These are phyloP conservation scores for Cercospora nicotianae DNA, from an alignment of 2,329 filamentous ascomycete species.

Conservation along the genomic window DNA sequence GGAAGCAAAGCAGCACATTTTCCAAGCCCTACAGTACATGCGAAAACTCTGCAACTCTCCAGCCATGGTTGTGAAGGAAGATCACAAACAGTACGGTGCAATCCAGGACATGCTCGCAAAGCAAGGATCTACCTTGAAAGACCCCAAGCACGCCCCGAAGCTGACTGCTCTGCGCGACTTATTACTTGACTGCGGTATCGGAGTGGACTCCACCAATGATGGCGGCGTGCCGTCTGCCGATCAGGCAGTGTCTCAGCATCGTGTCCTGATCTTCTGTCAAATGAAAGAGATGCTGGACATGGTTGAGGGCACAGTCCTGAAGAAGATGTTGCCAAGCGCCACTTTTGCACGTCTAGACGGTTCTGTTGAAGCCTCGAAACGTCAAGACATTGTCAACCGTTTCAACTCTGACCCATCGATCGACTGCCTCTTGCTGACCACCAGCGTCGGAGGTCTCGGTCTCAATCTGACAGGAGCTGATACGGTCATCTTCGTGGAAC, in stretches of 20 bases:
- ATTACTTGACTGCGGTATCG: constrained; percentile 97
- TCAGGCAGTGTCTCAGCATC: constrained; percentile 90
- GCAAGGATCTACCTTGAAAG: constrained; percentile 78
- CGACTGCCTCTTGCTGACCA: constrained; percentile 89
- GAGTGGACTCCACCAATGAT: constrained; percentile 55
- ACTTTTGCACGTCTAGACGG: constrained; percentile 94
- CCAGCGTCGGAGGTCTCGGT: constrained; percentile 89
- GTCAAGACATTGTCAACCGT: constrained; percentile 97
- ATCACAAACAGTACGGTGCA: constrained; percentile 83
- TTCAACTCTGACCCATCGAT: constrained; percentile 98
- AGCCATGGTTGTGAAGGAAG: constrained; percentile 91
- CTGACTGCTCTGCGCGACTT: constrained; percentile 85
- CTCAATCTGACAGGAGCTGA: constrained; percentile 95
- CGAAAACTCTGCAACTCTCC: constrained; percentile 98
- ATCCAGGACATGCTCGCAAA: constrained; percentile 77
- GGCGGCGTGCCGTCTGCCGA: constrained; percentile 57
- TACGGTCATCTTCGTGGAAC: constrained; percentile 98
- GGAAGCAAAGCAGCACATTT: constrained; percentile 95
- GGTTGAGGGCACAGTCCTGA: constrained; percentile 90
- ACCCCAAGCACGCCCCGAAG: constrained; percentile 87
- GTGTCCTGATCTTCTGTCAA: constrained; percentile 95
- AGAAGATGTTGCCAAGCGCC: constrained; percentile 85
- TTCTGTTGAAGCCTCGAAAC: constrained; percentile 84
- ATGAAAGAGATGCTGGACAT: constrained; percentile 99
- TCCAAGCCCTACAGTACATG: constrained; percentile 99